A percentile compares a stretch with the other conserved stretches of the same genome.
Evolutionary conservation across 148 eudicot genomes (phyloP).

Genomic region (Dysphania ambrosioides): DNA sequence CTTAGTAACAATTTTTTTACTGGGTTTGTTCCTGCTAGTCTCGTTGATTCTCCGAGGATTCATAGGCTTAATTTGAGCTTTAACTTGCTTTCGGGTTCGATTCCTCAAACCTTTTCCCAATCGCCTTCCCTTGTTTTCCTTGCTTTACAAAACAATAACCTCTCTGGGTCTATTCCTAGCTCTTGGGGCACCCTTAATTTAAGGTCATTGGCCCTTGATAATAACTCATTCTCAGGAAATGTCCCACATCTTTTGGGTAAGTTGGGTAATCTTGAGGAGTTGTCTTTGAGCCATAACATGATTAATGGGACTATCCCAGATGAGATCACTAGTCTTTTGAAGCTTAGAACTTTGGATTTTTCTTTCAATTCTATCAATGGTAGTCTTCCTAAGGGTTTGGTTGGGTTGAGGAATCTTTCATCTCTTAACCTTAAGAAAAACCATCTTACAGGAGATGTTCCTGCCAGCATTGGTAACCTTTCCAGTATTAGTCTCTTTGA

Average conservation of each 20-base stretch:
- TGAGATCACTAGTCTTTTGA: constrained; percentile 28
- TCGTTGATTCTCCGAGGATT: constrained; percentile 52
- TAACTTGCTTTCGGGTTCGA: constrained; percentile 57
- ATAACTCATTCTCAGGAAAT: constrained; percentile 53
- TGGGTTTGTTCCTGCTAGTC: constrained; percentile 51
- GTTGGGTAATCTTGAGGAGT: constrained; percentile 41
- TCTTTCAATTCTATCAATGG: constrained; percentile 48
- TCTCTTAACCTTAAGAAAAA: constrained; percentile 44
- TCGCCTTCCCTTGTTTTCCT: constrained; percentile 52
- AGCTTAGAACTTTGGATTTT: constrained; percentile 42
- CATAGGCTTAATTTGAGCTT: constrained; percentile 73
- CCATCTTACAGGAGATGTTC: constrained; percentile 43
- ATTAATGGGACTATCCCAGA: constrained; percentile 45
- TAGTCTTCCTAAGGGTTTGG: constrained; percentile 37
- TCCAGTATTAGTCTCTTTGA: constrained; percentile 38
- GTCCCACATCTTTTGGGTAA: constrained; percentile 55
- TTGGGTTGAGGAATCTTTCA: constrained; percentile 38
- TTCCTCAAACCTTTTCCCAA: constrained; percentile 46
- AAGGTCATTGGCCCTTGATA: constrained; percentile 47
- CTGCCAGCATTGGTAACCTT: constrained; percentile 31
- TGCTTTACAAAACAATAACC: constrained; percentile 65
- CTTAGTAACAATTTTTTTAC: constrained; percentile 60
- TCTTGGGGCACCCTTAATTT: constrained; percentile 49
- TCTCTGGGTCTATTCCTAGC: constrained; percentile 59
- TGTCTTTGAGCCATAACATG: constrained; percentile 51